Percentiles rank a stretch among this genome's conserved stretches.
Evolutionary conservation across 1,284 basidiomycete genomes (phyloP).

Genomic region (Trametes hirsuta): DNA sequence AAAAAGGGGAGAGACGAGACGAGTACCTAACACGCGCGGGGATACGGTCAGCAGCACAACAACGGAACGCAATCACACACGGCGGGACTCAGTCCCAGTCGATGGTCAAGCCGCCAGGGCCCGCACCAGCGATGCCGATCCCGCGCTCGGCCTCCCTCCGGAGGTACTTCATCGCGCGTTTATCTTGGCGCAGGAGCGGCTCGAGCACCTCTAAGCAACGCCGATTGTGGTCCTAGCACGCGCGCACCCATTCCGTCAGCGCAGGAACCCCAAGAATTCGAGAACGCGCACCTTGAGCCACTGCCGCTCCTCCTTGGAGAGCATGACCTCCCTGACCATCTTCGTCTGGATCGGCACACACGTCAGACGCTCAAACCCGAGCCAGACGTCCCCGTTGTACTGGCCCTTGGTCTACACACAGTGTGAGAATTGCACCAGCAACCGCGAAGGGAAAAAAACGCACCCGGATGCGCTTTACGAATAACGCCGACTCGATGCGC

Average conservation of each 20-base stretch:
- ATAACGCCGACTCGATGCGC: slow-evolving; percentile 84
- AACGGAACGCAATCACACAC: not conserved
- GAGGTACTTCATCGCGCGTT: slow-evolving; percentile 82
- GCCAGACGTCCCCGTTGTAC: slow-evolving; percentile 77
- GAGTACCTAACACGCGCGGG: slow-evolving; percentile 6
- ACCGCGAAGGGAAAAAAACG: slow-evolving; percentile 4
- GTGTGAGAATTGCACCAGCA: no score
- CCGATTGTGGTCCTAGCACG: slow-evolving; percentile 78
- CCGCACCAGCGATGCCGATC: slow-evolving; percentile 63
- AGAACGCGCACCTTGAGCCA: slow-evolving; percentile 78
- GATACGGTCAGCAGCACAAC: slow-evolving; percentile 14
- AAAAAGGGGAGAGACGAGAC: not conserved
- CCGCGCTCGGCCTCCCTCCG: slow-evolving; percentile 73
- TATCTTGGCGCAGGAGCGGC: slow-evolving; percentile 78
- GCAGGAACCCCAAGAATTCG: no score
- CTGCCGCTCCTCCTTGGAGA: slow-evolving; percentile 83
- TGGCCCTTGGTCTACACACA: slow-evolving; percentile 62
- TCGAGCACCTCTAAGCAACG: slow-evolving; percentile 72
- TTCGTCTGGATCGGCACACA: slow-evolving; percentile 93
- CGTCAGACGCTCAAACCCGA: slow-evolving; percentile 88
- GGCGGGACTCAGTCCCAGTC: slow-evolving; percentile 64
- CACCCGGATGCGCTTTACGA: slow-evolving; percentile 71
- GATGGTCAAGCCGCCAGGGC: slow-evolving; percentile 68
- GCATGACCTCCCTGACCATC: slow-evolving; percentile 85
- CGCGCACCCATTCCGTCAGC: not conserved